Percentiles rank a stretch among this genome's conserved stretches.
Conservation (phyloP, 192 early-diverging fungal genomes). For the Linnemannia zychae region DNA sequence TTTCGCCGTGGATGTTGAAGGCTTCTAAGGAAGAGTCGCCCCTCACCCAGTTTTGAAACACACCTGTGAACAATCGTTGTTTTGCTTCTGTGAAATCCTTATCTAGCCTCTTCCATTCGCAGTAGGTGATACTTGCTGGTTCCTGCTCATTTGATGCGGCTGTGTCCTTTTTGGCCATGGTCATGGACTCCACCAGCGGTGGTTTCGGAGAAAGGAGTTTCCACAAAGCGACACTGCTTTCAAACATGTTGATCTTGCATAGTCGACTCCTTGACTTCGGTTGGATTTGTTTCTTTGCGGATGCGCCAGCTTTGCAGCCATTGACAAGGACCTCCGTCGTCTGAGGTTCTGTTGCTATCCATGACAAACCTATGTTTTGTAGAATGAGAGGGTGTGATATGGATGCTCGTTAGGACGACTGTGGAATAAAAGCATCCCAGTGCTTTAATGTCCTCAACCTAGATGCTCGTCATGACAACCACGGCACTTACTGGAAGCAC, state of each 20-base stretch:
- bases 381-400: too few relatives aligned
- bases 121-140: constrained; percentile 3
- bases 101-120: constrained; percentile 25
- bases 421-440: too few relatives aligned
- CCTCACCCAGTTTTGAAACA: constrained; percentile 35
- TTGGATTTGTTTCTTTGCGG: constrained; percentile 30
- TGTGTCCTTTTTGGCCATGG: background rate
- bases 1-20: constrained; percentile 12
- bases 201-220: background rate
- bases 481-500: constrained; percentile 34
- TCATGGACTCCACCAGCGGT: constrained; percentile 8
- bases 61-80: background rate
- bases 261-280: constrained; percentile 40
- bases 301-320: constrained; percentile 67
- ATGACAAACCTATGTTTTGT: constrained; percentile 17
- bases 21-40: constrained; percentile 14
- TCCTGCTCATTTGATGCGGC: background rate
- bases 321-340: constrained; percentile 62
- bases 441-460: too few relatives aligned
- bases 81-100: background rate
- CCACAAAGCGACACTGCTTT: constrained; percentile 30
- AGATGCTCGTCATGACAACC: too few relatives aligned
- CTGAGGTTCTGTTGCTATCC: constrained; percentile 36
- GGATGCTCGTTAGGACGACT: too few relatives aligned
- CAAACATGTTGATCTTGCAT: constrained; percentile 45